Evolutionary conservation across 2,329 filamentous ascomycete species (phyloP).

Genomic region (Lasiodiplodia theobromae): DNA sequence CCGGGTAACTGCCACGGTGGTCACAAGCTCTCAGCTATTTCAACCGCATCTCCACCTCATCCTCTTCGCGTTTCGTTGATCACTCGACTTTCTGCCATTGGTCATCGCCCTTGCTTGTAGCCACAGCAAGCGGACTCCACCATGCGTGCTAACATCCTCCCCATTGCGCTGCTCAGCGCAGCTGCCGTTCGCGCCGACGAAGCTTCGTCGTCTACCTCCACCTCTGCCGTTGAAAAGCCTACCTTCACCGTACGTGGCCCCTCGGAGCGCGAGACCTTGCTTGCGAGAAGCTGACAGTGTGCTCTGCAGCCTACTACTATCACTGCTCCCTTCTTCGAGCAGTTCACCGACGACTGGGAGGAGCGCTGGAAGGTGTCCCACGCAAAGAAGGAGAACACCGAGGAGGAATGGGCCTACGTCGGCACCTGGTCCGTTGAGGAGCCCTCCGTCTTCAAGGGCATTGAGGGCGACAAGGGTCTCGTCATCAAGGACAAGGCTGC

Average conservation of each 20-base stretch:
- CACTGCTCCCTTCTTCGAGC: slow-evolving; percentile 95
- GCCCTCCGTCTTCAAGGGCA: slow-evolving; percentile 86
- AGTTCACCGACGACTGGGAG: slow-evolving; percentile 98
- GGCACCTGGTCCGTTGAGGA: slow-evolving; percentile 98
- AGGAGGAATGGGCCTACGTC: slow-evolving; percentile 93
- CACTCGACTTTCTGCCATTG: slow-evolving; percentile 25
- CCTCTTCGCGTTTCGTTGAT: slow-evolving; percentile 16
- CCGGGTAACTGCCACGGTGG: slow-evolving; percentile 28
- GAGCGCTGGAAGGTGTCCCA: slow-evolving; percentile 91
- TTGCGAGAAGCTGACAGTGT: slow-evolving; percentile 33
- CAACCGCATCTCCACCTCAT: slow-evolving; percentile 28
- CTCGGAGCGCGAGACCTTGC: slow-evolving; percentile 2
- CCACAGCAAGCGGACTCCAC: slow-evolving; percentile 46
- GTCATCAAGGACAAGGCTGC: slow-evolving; percentile 98
- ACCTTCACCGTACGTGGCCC: slow-evolving; percentile 80
- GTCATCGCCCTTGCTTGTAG: slow-evolving; percentile 26
- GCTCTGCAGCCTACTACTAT: slow-evolving; percentile 78
- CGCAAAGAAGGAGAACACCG: slow-evolving; percentile 91
- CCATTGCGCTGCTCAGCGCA: slow-evolving; percentile 72
- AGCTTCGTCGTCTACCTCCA: slow-evolving; percentile 52
- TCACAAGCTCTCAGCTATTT: slow-evolving; percentile 27
- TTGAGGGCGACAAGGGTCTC: slow-evolving; percentile 93
- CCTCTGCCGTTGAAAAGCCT: slow-evolving; percentile 65
- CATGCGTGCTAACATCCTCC: slow-evolving; percentile 86
- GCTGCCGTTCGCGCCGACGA: slow-evolving; percentile 76